Conservation (phyloP, 495 filamentous ascomycete genomes). For the Penicillium pancosmium region DNA sequence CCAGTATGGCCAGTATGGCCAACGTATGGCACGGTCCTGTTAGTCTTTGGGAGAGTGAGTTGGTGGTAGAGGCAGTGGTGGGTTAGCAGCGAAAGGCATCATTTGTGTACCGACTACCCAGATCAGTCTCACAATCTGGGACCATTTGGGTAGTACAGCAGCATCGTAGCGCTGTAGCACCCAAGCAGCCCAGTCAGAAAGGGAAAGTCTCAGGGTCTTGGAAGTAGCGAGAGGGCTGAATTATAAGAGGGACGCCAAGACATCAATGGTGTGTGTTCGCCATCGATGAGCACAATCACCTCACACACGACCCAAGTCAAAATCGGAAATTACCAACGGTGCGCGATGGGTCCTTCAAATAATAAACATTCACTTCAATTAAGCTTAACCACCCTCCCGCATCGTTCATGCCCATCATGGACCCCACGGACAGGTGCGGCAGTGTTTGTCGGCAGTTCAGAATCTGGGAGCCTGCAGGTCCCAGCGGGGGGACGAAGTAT, state of each 20-base stretch:
- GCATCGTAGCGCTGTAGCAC: neutral
- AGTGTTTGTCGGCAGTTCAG: conserved; percentile 18
- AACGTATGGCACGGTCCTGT: too few species aligned
- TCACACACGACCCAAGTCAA: conserved; percentile 27
- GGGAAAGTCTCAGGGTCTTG: conserved; percentile 5
- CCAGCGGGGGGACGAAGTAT: neutral
- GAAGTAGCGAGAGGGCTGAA: conserved; percentile 13
- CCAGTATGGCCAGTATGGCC: too few species aligned
- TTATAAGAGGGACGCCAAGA: conserved; percentile 40
- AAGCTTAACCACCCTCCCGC: conserved; percentile 26
- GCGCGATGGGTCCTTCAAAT: conserved; percentile 15
- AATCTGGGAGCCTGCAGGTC: neutral
- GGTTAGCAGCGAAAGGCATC: too few species aligned
- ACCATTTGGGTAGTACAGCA: too few species aligned
- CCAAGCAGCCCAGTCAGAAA: neutral
- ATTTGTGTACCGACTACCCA: too few species aligned
- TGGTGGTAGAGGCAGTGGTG: too few species aligned
- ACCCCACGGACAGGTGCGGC: conserved; percentile 5
- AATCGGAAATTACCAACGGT: conserved; percentile 3
- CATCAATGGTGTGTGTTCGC: conserved; percentile 30
- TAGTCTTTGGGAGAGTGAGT: too few species aligned
- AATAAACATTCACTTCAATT: conserved; percentile 25
- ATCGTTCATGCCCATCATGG: neutral
- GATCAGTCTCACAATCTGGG: too few species aligned
- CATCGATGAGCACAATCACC: conserved; percentile 41